Percentiles rank a stretch among this genome's conserved stretches.
Conservation (phyloP, 208 protist genomes). For the Crithidia sp. region DNA sequence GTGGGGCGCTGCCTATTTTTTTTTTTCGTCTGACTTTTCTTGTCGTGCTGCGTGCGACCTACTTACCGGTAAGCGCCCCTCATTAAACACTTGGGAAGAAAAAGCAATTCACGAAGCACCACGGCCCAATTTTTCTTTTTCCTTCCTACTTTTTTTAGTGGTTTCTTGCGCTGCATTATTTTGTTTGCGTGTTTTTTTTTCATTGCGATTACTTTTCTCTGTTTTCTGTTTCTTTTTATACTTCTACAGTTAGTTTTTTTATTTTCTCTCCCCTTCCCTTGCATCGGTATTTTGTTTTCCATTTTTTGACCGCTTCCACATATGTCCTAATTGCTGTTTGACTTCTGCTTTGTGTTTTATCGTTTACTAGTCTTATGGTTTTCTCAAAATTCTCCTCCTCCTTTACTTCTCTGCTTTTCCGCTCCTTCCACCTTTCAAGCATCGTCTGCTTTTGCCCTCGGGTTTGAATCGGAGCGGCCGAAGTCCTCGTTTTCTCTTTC, state of each 20-base stretch:
- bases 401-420: too few species aligned
- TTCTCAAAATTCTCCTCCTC: too few species aligned
- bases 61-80: too few species aligned
- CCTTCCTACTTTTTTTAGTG: background rate
- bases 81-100: too few species aligned
- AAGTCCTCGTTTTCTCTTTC: background rate
- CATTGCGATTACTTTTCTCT: background rate
- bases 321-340: too few species aligned
- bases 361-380: too few species aligned
- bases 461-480: too few species aligned
- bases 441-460: too few species aligned
- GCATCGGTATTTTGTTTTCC: background rate
- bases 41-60: background rate
- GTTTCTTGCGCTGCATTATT: background rate
- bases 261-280: background rate
- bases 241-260: slow-evolving; percentile 6
- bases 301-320: too few species aligned
- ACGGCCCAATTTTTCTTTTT: background rate
- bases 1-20: background rate
- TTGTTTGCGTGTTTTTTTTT: background rate
- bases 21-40: slow-evolving; percentile 11
- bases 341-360: too few species aligned
- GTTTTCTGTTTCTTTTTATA: slow-evolving; percentile 1
- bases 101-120: too few species aligned
- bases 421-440: too few species aligned